Evolutionary conservation across 176 grass and related monocot genomes (phyloP).

Genomic region (Cocos nucifera): DNA sequence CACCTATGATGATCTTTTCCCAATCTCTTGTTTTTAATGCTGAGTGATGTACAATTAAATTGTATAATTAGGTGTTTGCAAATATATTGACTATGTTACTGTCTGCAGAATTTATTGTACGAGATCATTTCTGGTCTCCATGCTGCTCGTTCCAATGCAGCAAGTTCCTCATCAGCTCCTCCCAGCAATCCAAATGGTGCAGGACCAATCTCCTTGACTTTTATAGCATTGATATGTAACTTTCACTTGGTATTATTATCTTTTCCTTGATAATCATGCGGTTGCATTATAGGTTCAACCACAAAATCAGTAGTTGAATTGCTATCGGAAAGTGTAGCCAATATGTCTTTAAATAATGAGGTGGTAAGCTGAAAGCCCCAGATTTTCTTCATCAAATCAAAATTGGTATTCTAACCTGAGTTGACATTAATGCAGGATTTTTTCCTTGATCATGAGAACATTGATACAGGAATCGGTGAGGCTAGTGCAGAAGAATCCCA

Average conservation of each 20-base stretch:
- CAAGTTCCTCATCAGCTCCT: constrained; percentile 75
- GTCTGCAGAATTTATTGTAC: constrained; percentile 75
- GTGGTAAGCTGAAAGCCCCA: constrained; percentile 43
- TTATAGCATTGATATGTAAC: background rate
- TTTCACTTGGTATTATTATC: constrained; percentile 5
- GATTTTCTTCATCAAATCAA: constrained; percentile 2
- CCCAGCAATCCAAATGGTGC: constrained; percentile 53
- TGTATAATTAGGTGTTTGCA: too few relatives aligned
- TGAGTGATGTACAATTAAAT: too few relatives aligned
- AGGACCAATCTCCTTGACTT: constrained; percentile 1
- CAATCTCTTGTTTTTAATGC: too few relatives aligned
- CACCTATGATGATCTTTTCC: too few relatives aligned
- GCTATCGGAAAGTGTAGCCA: constrained; percentile 78
- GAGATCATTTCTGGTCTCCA: constrained; percentile 90
- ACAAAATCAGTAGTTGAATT: constrained; percentile 96
- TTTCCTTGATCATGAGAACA: constrained; percentile 79
- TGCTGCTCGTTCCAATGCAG: constrained; percentile 49
- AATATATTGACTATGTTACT: constrained; percentile 16
- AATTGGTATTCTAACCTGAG: too few relatives aligned
- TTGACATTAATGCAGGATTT: constrained; percentile 54
- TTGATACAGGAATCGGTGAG: constrained; percentile 36
- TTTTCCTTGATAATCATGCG: constrained; percentile 9
- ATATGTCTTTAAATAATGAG: constrained; percentile 64
- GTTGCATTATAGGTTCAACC: constrained; percentile 39
- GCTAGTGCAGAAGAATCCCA: constrained; percentile 27